Evolutionary conservation across 345 rosid genomes (phyloP).

Genomic region (Barbarea vulgaris): DNA sequence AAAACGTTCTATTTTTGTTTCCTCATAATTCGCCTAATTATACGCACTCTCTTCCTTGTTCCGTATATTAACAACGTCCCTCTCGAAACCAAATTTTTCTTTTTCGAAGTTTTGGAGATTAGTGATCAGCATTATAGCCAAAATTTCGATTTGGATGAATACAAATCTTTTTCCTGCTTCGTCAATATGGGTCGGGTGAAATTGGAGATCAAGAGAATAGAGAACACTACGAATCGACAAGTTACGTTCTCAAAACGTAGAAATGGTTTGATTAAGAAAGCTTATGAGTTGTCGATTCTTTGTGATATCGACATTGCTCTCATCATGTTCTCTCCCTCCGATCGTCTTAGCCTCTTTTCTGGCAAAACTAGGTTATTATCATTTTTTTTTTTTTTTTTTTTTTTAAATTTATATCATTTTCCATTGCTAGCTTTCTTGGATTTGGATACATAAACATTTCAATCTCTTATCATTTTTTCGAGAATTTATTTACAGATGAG

Average conservation of each 20-base stretch:
- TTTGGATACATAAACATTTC: not conserved
- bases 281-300: constrained; percentile 81
- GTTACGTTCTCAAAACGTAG: constrained; percentile 86
- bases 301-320: constrained; percentile 87
- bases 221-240: constrained; percentile 74
- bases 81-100: not conserved
- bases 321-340: constrained; percentile 77
- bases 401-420: not conserved
- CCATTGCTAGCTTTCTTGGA: not conserved
- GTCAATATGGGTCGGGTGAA: constrained; percentile 72
- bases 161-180: not conserved
- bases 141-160: constrained; percentile 1
- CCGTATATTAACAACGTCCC: constrained; percentile 9
- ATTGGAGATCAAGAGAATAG: constrained; percentile 75
- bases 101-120: constrained; percentile 18
- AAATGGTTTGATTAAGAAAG: constrained; percentile 87
- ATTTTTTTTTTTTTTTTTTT: too few species aligned
- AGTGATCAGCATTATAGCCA: not conserved
- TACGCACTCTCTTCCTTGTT: not conserved
- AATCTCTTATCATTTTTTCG: not conserved
- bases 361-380: constrained; percentile 63
- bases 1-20: constrained; percentile 21
- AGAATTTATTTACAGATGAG: not conserved
- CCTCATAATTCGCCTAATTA: constrained; percentile 15
- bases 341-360: constrained; percentile 70